These are phyloP conservation scores for Aspergillus diversus DNA, from an alignment of 495 filamentous ascomycete species.

Conservation along the genomic window DNA sequence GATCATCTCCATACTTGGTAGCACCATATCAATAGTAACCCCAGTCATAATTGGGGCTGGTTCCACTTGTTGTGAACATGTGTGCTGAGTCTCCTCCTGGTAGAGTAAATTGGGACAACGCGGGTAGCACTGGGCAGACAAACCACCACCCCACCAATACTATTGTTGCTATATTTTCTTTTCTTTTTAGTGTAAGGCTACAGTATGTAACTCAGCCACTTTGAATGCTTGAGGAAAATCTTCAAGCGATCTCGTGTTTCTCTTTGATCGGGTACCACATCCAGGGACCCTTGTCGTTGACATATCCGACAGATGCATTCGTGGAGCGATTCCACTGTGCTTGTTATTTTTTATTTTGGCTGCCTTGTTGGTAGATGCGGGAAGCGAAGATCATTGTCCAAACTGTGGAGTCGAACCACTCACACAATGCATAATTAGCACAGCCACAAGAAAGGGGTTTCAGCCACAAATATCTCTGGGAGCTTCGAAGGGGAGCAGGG, in stretches of 20 bases:
- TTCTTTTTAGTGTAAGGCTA: background rate
- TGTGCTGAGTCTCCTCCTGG: background rate
- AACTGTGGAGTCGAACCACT: background rate
- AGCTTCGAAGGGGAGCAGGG: background rate
- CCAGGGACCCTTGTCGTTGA: slow-evolving; percentile 24
- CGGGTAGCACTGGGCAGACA: background rate
- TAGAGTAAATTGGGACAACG: background rate
- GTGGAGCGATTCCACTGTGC: background rate
- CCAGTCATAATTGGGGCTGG: background rate
- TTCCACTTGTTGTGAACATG: background rate
- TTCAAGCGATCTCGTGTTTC: slow-evolving; percentile 23
- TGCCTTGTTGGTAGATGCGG: background rate
- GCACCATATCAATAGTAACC: background rate
- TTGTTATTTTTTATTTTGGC: background rate
- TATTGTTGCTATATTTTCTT: no score
- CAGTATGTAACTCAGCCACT: background rate
- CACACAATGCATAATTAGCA: slow-evolving; percentile 1
- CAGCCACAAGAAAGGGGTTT: background rate
- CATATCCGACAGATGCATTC: slow-evolving; percentile 17
- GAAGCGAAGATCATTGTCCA: slow-evolving; percentile 7
- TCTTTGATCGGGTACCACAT: slow-evolving; percentile 19
- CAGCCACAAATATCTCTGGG: slow-evolving; percentile 7
- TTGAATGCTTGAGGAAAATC: slow-evolving; percentile 3
- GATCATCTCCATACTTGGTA: background rate
- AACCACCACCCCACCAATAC: slow-evolving; percentile 4